Evolutionary conservation across 352 stramenopile genomes (phyloP).

Genomic region (Pythium coloratum): DNA sequence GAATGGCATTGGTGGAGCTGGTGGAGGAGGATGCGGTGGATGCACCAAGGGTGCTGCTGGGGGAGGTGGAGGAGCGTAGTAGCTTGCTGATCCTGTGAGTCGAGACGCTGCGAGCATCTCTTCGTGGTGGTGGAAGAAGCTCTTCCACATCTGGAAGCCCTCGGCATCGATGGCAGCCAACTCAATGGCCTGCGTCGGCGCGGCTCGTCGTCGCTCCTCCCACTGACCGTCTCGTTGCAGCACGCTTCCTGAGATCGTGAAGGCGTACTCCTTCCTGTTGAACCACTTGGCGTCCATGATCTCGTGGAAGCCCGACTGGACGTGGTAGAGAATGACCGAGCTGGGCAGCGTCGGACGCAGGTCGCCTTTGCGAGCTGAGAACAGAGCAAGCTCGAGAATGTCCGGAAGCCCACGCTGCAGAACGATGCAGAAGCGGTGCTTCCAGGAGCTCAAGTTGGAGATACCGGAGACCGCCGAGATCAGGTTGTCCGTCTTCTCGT

Average conservation of each 20-base stretch:
- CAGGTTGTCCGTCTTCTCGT: constrained; percentile 34
- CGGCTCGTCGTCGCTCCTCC: constrained; percentile 35
- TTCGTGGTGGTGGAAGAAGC: constrained; percentile 63
- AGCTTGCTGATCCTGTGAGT: not conserved
- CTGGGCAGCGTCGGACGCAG: constrained; percentile 53
- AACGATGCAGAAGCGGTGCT: constrained; percentile 61
- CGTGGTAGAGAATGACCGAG: constrained; percentile 62
- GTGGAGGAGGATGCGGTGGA: not conserved
- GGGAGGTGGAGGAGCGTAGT: not conserved
- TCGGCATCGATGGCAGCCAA: constrained; percentile 56
- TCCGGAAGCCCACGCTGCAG: constrained; percentile 58
- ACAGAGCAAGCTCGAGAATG: constrained; percentile 73
- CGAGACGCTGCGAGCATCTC: constrained; percentile 20
- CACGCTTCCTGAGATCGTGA: constrained; percentile 43
- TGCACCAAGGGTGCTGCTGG: not conserved
- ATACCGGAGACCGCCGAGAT: constrained; percentile 33
- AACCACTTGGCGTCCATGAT: constrained; percentile 67
- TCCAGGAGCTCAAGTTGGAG: constrained; percentile 34
- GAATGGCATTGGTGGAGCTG: not conserved
- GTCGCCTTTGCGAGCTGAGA: constrained; percentile 46
- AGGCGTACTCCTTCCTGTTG: constrained; percentile 64
- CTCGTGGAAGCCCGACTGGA: constrained; percentile 44
- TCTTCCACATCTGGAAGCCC: constrained; percentile 52
- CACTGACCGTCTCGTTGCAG: constrained; percentile 24
- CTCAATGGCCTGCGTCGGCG: constrained; percentile 41